These are phyloP conservation scores for Fraxinus albicans DNA, from an alignment of 305 asterid species.

Conservation along the genomic window DNA sequence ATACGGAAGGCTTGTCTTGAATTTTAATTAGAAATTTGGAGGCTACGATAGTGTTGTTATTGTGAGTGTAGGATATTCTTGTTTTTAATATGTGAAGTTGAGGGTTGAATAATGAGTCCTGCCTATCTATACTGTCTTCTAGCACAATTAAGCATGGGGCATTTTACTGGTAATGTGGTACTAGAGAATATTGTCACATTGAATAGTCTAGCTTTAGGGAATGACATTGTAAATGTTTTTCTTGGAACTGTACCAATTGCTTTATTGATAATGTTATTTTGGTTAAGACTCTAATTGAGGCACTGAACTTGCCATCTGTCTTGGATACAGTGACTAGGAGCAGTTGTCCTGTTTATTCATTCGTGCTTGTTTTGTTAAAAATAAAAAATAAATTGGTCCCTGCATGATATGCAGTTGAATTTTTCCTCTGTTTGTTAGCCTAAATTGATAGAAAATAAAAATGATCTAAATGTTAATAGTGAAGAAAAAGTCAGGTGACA, in stretches of 20 bases:
- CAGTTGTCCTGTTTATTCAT: neutral
- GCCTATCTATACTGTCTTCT: neutral
- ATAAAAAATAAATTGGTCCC: neutral
- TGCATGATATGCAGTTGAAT: neutral
- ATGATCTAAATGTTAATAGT: neutral
- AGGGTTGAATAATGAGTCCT: neutral
- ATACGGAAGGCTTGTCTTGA: neutral
- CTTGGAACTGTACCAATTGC: neutral
- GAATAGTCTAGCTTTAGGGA: neutral
- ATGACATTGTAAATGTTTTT: neutral
- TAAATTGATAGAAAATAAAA: slow-evolving; percentile 5
- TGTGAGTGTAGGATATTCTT: neutral
- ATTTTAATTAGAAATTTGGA: neutral
- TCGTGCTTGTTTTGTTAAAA: neutral
- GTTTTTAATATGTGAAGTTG: neutral
- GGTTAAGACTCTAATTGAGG: neutral
- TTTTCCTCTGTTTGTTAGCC: neutral
- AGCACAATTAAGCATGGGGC: neutral
- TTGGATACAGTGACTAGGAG: neutral
- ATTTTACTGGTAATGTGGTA: neutral
- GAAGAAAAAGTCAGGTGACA: neutral
- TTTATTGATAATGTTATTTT: neutral
- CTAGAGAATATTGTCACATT: neutral
- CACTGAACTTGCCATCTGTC: neutral
- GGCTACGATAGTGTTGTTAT: neutral